Evolutionary conservation across 2,329 filamentous ascomycete genomes (phyloP).

Genomic region (Clonostachys rhizophaga): DNA sequence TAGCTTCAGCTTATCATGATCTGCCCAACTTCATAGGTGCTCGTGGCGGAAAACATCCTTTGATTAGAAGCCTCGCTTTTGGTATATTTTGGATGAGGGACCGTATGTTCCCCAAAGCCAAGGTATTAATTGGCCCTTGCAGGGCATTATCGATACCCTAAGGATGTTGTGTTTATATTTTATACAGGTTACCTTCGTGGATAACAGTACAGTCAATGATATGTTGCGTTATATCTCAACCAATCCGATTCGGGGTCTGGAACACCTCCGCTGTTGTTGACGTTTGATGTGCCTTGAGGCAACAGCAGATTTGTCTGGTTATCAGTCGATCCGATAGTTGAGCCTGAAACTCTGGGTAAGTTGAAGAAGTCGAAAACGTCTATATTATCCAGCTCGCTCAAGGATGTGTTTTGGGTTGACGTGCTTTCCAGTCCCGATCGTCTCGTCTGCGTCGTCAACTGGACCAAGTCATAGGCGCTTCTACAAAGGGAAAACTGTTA

Average conservation of each 20-base stretch:
- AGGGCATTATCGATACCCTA: too few relatives aligned
- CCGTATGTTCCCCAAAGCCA: too few relatives aligned
- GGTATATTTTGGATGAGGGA: too few relatives aligned
- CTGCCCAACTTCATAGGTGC: too few relatives aligned
- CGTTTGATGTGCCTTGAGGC: constrained; percentile 10
- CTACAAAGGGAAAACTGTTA: constrained; percentile 11
- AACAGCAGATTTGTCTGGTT: constrained; percentile 15
- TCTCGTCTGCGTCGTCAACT: constrained; percentile 24
- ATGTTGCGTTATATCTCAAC: constrained; percentile 3
- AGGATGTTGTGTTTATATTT: too few relatives aligned
- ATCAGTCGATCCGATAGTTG: constrained; percentile 6
- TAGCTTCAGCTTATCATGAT: too few relatives aligned
- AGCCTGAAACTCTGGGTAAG: constrained; percentile 24
- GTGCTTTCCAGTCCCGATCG: constrained; percentile 29
- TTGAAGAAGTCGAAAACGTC: constrained; percentile 42
- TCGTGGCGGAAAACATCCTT: too few relatives aligned
- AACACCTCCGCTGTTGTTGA: constrained; percentile 10
- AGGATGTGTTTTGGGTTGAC: constrained; percentile 28
- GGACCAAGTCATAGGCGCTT: constrained; percentile 31
- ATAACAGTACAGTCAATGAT: neutral
- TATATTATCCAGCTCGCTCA: constrained; percentile 34
- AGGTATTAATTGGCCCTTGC: too few relatives aligned
- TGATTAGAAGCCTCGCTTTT: too few relatives aligned
- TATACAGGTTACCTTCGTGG: too few relatives aligned
- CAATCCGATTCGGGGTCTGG: constrained; percentile 13